Percentiles rank a stretch among this genome's conserved stretches.
Evolutionary conservation across 441 rosid genomes (phyloP).

Genomic region (Cnidoscolus chayamansa): DNA sequence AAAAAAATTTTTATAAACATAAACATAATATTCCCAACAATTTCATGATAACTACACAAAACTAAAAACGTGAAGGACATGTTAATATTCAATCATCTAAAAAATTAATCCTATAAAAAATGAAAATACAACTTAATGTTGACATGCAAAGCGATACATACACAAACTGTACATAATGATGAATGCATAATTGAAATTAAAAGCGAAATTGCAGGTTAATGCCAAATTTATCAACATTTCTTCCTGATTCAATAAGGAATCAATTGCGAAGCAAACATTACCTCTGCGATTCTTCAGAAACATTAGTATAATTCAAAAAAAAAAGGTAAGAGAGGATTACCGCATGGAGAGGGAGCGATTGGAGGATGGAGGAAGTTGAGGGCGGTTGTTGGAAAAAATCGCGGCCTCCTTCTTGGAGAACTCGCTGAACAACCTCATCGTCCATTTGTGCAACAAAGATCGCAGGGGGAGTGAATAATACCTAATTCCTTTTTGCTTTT

Average conservation of each 20-base stretch:
- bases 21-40: neutral
- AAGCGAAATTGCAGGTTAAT: too few species aligned
- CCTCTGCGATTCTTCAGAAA: slow-evolving; percentile 4
- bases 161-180: neutral
- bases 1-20: neutral
- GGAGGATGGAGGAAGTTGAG: slow-evolving; percentile 84
- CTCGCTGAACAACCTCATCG: slow-evolving; percentile 90
- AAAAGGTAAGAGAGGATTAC: slow-evolving; percentile 29
- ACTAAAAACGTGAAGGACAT: too few species aligned
- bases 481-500: neutral
- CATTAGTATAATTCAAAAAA: neutral
- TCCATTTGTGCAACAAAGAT: slow-evolving; percentile 47
- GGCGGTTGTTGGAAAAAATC: slow-evolving; percentile 85
- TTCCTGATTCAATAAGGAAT: neutral
- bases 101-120: neutral
- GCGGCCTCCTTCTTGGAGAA: slow-evolving; percentile 87
- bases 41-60: neutral
- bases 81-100: neutral
- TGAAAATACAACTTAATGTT: neutral
- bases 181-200: too few species aligned
- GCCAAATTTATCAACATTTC: neutral
- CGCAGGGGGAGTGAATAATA: neutral
- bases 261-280: neutral
- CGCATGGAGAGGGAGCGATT: slow-evolving; percentile 92
- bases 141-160: neutral